Conservation (phyloP, 176 grass and related monocot species). For the Hyparrhenia diplandra region DNA sequence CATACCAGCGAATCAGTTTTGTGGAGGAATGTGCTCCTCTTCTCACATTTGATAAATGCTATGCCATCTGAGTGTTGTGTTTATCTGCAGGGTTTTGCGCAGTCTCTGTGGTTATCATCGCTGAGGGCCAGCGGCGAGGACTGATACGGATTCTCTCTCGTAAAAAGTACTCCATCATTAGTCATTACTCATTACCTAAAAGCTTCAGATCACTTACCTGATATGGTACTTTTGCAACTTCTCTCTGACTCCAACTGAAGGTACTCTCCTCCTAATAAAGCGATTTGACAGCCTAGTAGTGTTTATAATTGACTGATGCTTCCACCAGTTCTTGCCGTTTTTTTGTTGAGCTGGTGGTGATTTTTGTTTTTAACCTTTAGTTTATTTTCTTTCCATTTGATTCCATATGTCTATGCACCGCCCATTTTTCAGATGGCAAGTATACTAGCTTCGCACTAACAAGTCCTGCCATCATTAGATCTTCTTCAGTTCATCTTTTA, state of each 20-base stretch:
- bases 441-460: background rate
- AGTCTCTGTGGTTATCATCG: background rate
- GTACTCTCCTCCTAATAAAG: conserved; percentile 23
- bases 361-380: background rate
- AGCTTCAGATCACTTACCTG: conserved; percentile 4
- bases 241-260: background rate
- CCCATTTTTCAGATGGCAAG: too few relatives aligned
- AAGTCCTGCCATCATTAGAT: background rate
- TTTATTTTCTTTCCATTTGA: background rate
- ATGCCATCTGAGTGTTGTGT: background rate
- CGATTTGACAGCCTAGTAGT: conserved; percentile 31
- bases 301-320: conserved; percentile 25
- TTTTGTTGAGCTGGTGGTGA: background rate
- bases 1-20: background rate
- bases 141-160: too few relatives aligned
- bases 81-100: background rate
- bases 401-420: background rate
- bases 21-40: too few relatives aligned
- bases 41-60: background rate
- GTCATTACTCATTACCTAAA: conserved; percentile 4
- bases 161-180: background rate
- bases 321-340: conserved; percentile 3
- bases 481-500: too few relatives aligned
- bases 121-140: background rate
- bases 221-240: conserved; percentile 14